Evolutionary conservation across 1,284 basidiomycete species (phyloP), one percentile per base, ranked within the genome.

Genomic region (Tilletia caries): DNA sequence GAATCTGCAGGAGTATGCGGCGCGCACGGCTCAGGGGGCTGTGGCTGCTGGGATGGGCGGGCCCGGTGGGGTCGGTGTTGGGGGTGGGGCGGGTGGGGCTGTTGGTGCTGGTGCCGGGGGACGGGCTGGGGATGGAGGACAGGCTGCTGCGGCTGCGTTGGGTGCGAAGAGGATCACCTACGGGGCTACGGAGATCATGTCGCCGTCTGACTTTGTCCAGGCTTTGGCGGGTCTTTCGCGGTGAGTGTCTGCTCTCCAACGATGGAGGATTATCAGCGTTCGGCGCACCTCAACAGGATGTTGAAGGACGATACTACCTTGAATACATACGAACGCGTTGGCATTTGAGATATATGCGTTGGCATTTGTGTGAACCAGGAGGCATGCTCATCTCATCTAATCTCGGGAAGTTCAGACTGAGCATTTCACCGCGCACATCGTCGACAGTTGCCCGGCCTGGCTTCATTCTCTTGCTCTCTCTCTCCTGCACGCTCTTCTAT

Each of bases 151-250:
- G 58, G 58, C 58, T 62, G 58, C 58, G 58, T 23, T 62, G 29
- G 58, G 58, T 3, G 33, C 58, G 4, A 78, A 76, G 70, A 88
- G 88, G 78, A 89, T 98, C 65, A 92, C 92, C 33, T 98, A 98
- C 83, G 96, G 96, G 15, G 91, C 92, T 27, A 98, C 96, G 13
- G 96, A 98, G 83, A 94, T 99, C 65, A 82, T 96, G 67, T 91
- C 92, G 76, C 95, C 96, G 12, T 88, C 88, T 79, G 89, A 89
- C 66, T 98, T 99, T 82, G 87, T 98, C 27, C 82, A 86, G 43
- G 85, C 89, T 15, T 80, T 95, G 75, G 88, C 71, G 41, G 67
- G 70, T 15, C 65, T 79, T 60, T 71, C 70, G 29, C 58, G 62
- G 69, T 62, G 33, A 37, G 18, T 20, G 6, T 3, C 20, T 4